Conservation (phyloP, 2,329 filamentous ascomycete species). For the Fusarium sp. region DNA sequence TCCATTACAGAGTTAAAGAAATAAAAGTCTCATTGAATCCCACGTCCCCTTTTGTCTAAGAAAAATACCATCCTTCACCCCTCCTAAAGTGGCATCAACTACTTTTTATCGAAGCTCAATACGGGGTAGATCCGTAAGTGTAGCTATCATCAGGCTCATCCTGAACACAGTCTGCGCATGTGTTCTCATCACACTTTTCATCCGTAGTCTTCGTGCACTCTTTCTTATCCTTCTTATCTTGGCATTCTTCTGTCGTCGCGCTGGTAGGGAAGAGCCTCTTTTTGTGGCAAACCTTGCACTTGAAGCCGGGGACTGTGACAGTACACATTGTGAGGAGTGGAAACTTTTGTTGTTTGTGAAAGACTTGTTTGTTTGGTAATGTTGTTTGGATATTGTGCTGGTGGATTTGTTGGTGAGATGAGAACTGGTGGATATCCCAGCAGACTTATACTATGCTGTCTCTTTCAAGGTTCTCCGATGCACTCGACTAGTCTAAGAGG, state of each 20-base stretch:
- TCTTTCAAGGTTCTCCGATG: not conserved
- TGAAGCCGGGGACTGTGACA: not conserved
- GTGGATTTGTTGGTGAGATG: not conserved
- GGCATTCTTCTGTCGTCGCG: not conserved
- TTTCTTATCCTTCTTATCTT: not conserved
- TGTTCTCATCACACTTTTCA: accelerated
- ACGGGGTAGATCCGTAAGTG: not conserved
- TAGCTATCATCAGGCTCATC: not conserved
- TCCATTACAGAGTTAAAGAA: not conserved
- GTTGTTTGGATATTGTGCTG: not conserved
- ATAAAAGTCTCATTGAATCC: not conserved
- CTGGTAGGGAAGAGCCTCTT: accelerated
- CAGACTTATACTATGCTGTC: not conserved
- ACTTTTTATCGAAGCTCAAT: not conserved
- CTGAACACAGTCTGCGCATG: not conserved
- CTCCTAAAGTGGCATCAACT: not conserved
- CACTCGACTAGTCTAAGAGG: not conserved
- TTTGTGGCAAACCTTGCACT: not conserved
- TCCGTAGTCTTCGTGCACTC: not conserved
- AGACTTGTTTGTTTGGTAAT: not conserved
- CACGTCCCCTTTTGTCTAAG: not conserved
- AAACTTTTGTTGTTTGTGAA: not conserved
- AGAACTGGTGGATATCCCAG: not conserved
- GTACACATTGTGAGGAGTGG: not conserved
- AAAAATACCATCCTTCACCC: not conserved